Percentiles rank a stretch among this genome's conserved stretches.
Conservation (phyloP, 2,329 filamentous ascomycete genomes). For the Cladorrhinum sp. region DNA sequence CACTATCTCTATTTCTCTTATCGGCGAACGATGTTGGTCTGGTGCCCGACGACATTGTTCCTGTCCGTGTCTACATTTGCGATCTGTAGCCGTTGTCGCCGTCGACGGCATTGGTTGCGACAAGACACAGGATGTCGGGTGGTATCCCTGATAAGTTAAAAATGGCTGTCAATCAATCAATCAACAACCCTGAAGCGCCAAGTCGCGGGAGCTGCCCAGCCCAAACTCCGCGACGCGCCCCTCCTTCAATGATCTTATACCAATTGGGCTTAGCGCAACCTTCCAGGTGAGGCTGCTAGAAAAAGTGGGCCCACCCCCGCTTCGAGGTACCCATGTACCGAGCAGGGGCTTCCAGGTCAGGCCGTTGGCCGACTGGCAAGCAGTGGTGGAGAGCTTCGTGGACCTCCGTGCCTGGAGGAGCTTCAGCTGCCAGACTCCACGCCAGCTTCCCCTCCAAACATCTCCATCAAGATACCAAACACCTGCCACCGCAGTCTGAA, state of each 20-base stretch:
- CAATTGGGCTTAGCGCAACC: not conserved
- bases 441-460: conserved; percentile 15
- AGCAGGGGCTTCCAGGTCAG: conserved; percentile 16
- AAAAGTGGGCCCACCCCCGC: not conserved
- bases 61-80: conserved; percentile 28
- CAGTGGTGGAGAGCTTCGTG: conserved; percentile 24
- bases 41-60: conserved; percentile 28
- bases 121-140: not conserved
- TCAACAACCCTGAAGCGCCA: conserved; percentile 9
- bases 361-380: conserved; percentile 23
- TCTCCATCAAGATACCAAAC: not conserved
- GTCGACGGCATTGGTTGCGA: conserved; percentile 8
- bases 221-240: conserved; percentile 17
- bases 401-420: conserved; percentile 28
- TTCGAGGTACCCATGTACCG: conserved; percentile 14
- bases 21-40: conserved; percentile 29
- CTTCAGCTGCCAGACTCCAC: conserved; percentile 23
- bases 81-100: conserved; percentile 3
- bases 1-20: conserved; percentile 25
- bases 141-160: not conserved
- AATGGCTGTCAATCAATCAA: not conserved
- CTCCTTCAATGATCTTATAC: not conserved
- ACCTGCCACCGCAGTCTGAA: conserved; percentile 6
- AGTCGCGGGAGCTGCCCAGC: conserved; percentile 14
- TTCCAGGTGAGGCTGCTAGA: not conserved